Evolutionary conservation across 495 filamentous ascomycete species (phyloP), one percentile per base, ranked within the genome.

Genomic region (Penicillium diatomitis): DNA sequence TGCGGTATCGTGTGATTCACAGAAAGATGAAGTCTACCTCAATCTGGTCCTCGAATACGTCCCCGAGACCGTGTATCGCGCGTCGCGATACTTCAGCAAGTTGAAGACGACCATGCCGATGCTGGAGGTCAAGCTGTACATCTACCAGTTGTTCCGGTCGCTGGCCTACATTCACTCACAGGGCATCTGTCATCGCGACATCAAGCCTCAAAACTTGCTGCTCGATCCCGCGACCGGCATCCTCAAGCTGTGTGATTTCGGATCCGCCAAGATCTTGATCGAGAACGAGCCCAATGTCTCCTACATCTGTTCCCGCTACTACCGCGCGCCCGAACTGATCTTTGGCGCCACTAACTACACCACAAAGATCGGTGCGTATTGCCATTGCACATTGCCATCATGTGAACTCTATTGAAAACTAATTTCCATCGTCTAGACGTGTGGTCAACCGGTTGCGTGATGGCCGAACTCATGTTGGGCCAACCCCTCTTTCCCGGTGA

Each of bases 91-190:
- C 71, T 99, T 97, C 79, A 96, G 95, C 76, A 99, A 97, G 75
- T 81, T 97, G 81, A 99, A 99, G 80, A 95, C 92, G 5, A 96
- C 94, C 10, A 99, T 99, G 92, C 92, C 92, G 28, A 96, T 88
- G 65, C 78, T 99, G 45, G 92, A 97, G 66, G 89, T 97, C 61
- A 99, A 99, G 72, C 84, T 99, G 42, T 99, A 96, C 75, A 97
- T 96, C 65, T 99, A 99, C 69, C 92, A 99, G 73, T 84, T 99
- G 31, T 99, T 99, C 79, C 84, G 92, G 51, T 95, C 92, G 35
- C 78, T 99, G 53, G 92, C 92, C 44, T 99, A 97, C 69, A 99
- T 99, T 59, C 92, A 99, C 69, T 99, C 94, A 2, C 92, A 96
- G 74, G 92, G 92, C 47, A 99, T 99, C 72, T 97, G 92, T 69